Base-by-base conservation (phyloP, 2,329 filamentous ascomycete species). In the Claviceps sp. region DNA sequence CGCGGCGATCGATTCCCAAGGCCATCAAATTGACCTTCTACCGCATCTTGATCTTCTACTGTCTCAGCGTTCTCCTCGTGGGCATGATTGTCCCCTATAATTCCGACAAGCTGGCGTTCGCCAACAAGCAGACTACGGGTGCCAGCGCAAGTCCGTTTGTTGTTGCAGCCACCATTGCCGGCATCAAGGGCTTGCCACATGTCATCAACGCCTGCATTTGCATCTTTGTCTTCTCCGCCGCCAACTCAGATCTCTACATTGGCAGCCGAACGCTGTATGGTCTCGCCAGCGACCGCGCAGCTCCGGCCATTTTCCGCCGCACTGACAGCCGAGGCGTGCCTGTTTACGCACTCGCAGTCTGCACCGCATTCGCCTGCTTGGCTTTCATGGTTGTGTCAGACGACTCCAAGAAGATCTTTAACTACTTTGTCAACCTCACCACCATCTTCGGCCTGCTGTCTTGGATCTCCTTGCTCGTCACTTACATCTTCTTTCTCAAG, bases 11-110 rank as follows among this genome's bases (percentile, higher is more conserved):
- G 16, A 82, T 91, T 55, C 87, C 87, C 6, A 79, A 82, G 54
- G 86, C 85, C 50, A 89, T 89, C 72, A 85, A 82, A 64, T 75
- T 89, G 48, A 89, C 85, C 58, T 90, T 90, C 68, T 90, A 79
- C 72, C 86, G 87, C 53, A 90, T 91, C 64, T 68, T 88, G 58
- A 72, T 90, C 70, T 91, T 91, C 73, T 91, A 91, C 72, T 75
- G 82, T 60, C 67, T 88, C 54, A 82, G 78, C 22, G 84, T 89
- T 38, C 75, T 91, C 50, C 74, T 90, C 49, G 72, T 91, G 51
- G 86, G 86, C 61, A 87, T 88, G 76, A 74, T 85, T 49, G 83
- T 91, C 4, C 84, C 85, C 1, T 90, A 85, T 72, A 70, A 90
- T 72, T 78, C 77, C 41, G 0, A 56, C 0, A 65, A 78, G 0